A percentile compares a stretch with the other conserved stretches of the same genome.
Conservation (phyloP, 2,329 filamentous ascomycete species). For the Ophiostoma sp. region DNA sequence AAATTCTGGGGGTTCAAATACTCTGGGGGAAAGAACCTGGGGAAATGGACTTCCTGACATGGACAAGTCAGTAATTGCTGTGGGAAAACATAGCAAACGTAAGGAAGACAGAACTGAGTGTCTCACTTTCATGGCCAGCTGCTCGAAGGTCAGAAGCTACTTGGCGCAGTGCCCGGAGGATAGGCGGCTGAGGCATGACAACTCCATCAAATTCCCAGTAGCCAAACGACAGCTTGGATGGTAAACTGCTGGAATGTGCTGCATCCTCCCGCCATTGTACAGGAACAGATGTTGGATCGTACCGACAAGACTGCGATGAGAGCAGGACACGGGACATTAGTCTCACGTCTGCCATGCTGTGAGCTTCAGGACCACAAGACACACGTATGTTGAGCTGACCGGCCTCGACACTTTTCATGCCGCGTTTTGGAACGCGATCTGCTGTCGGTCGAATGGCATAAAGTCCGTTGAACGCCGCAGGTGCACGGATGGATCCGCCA, state of each 20-base stretch:
- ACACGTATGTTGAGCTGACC: not conserved
- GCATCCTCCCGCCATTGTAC: not conserved
- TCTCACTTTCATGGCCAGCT: too few relatives aligned
- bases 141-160: too few relatives aligned
- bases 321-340: not conserved
- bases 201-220: not conserved
- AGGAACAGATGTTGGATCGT: not conserved
- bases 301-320: not conserved
- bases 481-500: not conserved
- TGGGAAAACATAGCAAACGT: too few relatives aligned
- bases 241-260: not conserved
- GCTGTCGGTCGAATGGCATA: not conserved
- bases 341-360: not conserved
- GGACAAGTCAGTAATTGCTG: too few relatives aligned
- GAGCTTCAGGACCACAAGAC: not conserved
- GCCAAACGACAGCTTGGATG: not conserved
- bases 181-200: not conserved
- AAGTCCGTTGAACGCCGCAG: not conserved
- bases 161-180: not conserved
- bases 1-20: not conserved
- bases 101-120: too few relatives aligned
- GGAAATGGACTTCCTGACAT: not conserved
- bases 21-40: not conserved
- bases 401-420: not conserved
- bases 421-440: not conserved